Conservation (phyloP, 2,329 filamentous ascomycete species). For the Calonectria naviculata region DNA sequence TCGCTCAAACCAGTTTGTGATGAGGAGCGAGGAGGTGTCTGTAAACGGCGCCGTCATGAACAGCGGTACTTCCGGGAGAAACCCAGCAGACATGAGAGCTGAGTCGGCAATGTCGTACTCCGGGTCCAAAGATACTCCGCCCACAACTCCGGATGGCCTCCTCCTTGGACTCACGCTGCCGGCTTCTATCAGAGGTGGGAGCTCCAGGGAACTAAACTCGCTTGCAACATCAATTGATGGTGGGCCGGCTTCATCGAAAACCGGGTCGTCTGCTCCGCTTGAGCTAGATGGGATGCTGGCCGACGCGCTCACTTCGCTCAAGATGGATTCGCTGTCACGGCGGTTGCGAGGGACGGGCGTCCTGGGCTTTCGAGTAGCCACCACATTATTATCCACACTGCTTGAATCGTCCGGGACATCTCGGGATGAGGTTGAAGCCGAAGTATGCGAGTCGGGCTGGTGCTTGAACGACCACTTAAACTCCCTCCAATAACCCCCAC, state of each 20-base stretch:
- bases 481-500: conserved; percentile 43
- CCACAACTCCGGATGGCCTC: background rate
- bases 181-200: background rate
- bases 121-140: background rate
- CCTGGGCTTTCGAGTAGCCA: background rate
- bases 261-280: background rate
- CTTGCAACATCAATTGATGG: background rate
- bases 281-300: background rate
- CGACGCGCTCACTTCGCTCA: background rate
- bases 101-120: conserved; percentile 7
- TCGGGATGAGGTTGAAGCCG: background rate
- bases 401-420: background rate
- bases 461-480: conserved; percentile 57
- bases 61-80: conserved; percentile 26
- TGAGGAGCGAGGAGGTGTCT: conserved; percentile 47
- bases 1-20: conserved; percentile 52
- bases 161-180: background rate
- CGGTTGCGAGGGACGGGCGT: background rate
- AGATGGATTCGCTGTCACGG: conserved; percentile 3
- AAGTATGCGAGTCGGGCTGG: conserved; percentile 36
- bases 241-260: background rate
- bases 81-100: conserved; percentile 18
- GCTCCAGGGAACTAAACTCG: background rate
- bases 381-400: background rate
- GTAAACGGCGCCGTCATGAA: conserved; percentile 36